Conservation (phyloP, 2,329 filamentous ascomycete species). For the Phialemonium atrogriseum region DNA sequence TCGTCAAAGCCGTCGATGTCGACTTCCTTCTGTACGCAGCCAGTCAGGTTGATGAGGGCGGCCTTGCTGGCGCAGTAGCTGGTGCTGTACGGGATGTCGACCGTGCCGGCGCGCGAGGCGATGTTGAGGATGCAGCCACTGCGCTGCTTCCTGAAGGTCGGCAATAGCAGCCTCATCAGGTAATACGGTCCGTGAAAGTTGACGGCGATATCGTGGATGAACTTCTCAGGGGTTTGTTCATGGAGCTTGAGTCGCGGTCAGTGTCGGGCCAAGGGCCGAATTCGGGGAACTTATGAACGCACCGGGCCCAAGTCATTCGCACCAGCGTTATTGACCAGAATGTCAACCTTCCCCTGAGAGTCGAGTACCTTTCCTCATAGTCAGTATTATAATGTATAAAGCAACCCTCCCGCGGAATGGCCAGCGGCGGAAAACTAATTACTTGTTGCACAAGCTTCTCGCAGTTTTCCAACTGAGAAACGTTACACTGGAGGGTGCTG, state of each 20-base stretch:
- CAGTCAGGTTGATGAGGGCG: conserved; percentile 22
- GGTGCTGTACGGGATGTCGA: conserved; percentile 19
- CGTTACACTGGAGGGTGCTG: conserved; percentile 16
- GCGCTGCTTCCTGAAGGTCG: conserved; percentile 14
- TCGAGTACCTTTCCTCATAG: conserved; percentile 13
- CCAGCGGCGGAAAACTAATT: too few species aligned
- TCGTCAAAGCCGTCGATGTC: conserved; percentile 18
- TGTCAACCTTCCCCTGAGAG: conserved; percentile 13
- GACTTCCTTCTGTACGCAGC: conserved; percentile 19
- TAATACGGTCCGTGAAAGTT: conserved; percentile 22
- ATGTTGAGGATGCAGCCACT: conserved; percentile 22
- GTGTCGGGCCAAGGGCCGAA: not conserved
- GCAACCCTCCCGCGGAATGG: too few species aligned
- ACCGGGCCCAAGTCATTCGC: conserved; percentile 18
- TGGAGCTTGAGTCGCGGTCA: conserved; percentile 11
- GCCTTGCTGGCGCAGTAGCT: conserved; percentile 24
- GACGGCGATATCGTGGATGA: conserved; percentile 19
- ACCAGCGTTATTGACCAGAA: conserved; percentile 22
- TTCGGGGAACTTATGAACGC: conserved; percentile 2
- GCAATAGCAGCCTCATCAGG: conserved; percentile 20
- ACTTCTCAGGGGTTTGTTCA: conserved; percentile 15
- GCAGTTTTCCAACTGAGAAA: conserved; percentile 16
- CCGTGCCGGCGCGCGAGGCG: conserved; percentile 20
- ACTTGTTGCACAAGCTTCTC: conserved; percentile 14
- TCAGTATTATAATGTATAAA: too few species aligned